Percentiles rank a stretch among this genome's conserved stretches.
These are phyloP conservation scores for Solanum hybrid DNA, from an alignment of 305 asterid species.

Conservation along the genomic window DNA sequence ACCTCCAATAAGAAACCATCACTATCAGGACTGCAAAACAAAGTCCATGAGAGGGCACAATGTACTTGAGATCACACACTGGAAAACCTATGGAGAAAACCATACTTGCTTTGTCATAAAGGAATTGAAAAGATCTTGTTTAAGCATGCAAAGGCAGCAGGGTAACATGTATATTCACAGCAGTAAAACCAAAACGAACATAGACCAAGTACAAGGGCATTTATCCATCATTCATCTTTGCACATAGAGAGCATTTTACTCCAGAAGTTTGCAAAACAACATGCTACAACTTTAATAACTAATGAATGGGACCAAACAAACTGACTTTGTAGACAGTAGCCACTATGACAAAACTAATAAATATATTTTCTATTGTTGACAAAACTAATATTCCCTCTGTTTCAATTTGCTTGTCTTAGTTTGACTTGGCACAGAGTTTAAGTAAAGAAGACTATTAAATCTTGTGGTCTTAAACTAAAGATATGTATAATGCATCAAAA, in stretches of 20 bases:
- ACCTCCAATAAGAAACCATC: conserved; percentile 6
- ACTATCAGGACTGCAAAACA: not conserved
- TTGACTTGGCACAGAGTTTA: not conserved
- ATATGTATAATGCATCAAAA: not conserved
- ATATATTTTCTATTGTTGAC: not conserved
- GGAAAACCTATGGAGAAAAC: not conserved
- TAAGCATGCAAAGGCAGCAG: not conserved
- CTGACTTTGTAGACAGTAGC: not conserved
- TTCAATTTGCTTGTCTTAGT: not conserved
- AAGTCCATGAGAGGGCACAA: not conserved
- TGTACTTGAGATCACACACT: not conserved
- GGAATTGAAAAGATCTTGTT: not conserved
- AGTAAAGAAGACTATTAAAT: not conserved
- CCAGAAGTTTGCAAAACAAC: not conserved
- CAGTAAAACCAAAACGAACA: not conserved
- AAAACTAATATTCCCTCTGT: not conserved
- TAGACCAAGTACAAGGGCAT: not conserved
- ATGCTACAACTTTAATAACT: not conserved
- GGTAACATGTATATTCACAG: not conserved
- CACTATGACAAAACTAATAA: not conserved
- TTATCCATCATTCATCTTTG: not conserved
- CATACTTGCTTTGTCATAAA: not conserved
- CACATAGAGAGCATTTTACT: not conserved
- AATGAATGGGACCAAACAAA: not conserved
- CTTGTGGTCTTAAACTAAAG: not conserved